Conservation (phyloP, 2,329 filamentous ascomycete genomes). For the Dothistroma septosporum region DNA sequence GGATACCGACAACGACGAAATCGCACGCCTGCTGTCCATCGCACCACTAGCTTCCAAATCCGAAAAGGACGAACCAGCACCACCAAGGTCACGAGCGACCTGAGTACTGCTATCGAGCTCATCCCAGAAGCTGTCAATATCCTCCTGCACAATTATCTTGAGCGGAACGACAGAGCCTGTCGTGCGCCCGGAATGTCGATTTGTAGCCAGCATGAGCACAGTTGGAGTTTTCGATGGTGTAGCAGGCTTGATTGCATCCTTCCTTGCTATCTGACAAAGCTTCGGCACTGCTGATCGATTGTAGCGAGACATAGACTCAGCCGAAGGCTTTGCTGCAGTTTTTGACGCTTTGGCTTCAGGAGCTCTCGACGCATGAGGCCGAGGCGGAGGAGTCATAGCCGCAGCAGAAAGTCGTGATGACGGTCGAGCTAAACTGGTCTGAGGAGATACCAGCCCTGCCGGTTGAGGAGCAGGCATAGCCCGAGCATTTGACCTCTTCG, state of each 20-base stretch:
- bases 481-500: background rate
- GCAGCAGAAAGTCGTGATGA: background rate
- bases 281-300: background rate
- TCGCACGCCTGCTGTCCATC: too few relatives aligned
- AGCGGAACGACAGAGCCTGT: background rate
- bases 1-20: too few relatives aligned
- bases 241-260: background rate
- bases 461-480: background rate
- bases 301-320: background rate
- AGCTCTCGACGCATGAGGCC: too few relatives aligned
- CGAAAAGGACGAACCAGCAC: constrained; percentile 11
- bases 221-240: background rate
- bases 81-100: constrained; percentile 42
- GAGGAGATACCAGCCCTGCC: background rate
- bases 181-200: background rate
- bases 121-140: constrained; percentile 30
- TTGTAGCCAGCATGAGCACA: constrained; percentile 12
- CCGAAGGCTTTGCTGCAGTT: background rate
- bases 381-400: background rate
- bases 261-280: background rate
- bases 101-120: constrained; percentile 47
- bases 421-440: background rate
- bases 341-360: background rate
- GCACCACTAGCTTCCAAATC: too few relatives aligned
- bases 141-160: constrained; percentile 11